These are phyloP conservation scores for Kalmanozyma brasiliensis DNA, from an alignment of 1,284 basidiomycete genomes.

Conservation along the genomic window DNA sequence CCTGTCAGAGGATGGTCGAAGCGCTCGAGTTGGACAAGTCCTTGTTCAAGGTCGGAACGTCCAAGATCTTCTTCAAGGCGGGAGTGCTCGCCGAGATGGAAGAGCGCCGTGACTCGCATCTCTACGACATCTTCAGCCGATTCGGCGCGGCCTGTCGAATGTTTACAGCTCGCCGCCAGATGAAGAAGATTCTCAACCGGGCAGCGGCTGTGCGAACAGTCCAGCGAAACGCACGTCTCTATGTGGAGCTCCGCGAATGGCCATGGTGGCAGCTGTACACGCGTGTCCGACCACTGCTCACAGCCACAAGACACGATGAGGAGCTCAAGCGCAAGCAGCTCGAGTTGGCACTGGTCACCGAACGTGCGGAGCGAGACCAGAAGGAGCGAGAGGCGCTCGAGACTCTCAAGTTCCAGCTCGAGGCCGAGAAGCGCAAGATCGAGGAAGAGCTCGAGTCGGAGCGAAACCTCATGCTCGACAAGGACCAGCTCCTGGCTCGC, in stretches of 20 bases:
- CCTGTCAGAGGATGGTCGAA: constrained; percentile 90
- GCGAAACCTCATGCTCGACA: constrained; percentile 81
- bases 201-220: constrained; percentile 90
- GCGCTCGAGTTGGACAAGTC: constrained; percentile 86
- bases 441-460: constrained; percentile 86
- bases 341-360: constrained; percentile 76
- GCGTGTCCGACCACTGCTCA: constrained; percentile 87
- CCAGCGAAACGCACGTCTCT: constrained; percentile 91
- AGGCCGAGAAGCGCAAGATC: constrained; percentile 69
- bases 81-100: constrained; percentile 98
- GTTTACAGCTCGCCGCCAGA: constrained; percentile 86
- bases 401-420: constrained; percentile 56
- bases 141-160: constrained; percentile 86
- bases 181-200: constrained; percentile 94
- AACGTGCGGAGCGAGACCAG: constrained; percentile 64
- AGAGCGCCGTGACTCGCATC: constrained; percentile 84
- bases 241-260: constrained; percentile 85
- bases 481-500: constrained; percentile 84
- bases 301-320: constrained; percentile 91
- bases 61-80: constrained; percentile 99
- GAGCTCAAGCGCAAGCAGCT: constrained; percentile 88
- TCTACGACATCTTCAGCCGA: constrained; percentile 89
- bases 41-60: constrained; percentile 90
- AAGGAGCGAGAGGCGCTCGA: constrained; percentile 60
- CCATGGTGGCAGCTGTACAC: constrained; percentile 99